A percentile compares a stretch with the other conserved stretches of the same genome.
These are phyloP conservation scores for Trichophyton simii DNA, from an alignment of 2,329 filamentous ascomycete genomes.

Conservation along the genomic window DNA sequence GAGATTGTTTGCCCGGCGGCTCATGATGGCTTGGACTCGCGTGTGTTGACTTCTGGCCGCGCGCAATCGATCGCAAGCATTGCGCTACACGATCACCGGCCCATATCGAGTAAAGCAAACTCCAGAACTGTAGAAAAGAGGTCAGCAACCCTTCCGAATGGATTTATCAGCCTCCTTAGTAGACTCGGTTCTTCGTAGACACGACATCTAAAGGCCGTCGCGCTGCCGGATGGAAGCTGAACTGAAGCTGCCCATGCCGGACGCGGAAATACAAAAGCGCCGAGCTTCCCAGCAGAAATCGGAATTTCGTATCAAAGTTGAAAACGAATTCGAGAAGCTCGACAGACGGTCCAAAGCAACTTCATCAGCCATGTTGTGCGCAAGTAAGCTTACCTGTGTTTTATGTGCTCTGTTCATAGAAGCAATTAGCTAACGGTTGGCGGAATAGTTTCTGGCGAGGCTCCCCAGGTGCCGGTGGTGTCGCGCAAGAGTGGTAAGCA, in stretches of 20 bases:
- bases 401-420: neutral
- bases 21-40: neutral
- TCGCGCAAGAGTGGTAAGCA: conserved; percentile 81
- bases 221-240: neutral
- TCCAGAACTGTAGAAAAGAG: neutral
- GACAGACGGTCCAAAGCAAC: neutral
- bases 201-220: too few relatives aligned
- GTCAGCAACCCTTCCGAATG: neutral
- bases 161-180: neutral
- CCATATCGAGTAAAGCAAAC: neutral
- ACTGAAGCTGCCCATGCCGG: neutral
- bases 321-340: neutral
- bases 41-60: neutral
- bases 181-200: too few relatives aligned
- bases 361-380: conserved; percentile 43
- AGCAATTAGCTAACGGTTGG: conserved; percentile 1
- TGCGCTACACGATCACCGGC: neutral
- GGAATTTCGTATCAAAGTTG: neutral
- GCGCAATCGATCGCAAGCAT: neutral
- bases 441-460: conserved; percentile 76
- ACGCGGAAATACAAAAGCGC: conserved; percentile 7
- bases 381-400: conserved; percentile 42
- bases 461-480: conserved; percentile 85
- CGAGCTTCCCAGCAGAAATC: conserved; percentile 3
- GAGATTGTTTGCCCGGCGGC: conserved; percentile 24